Evolutionary conservation across 108 stramenopile species (phyloP).

Genomic region (Nannochloropsis gaditana): DNA sequence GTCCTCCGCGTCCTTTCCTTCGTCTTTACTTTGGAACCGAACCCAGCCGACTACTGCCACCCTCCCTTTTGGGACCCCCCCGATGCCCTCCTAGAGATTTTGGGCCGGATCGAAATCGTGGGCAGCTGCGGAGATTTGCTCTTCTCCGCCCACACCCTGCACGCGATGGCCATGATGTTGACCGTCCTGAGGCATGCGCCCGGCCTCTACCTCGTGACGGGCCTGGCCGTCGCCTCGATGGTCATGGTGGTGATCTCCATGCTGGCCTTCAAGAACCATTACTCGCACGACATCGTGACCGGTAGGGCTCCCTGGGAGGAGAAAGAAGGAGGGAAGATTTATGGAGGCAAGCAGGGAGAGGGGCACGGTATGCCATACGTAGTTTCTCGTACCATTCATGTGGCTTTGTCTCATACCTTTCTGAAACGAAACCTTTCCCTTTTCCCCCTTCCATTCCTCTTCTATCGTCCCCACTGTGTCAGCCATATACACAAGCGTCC

Average conservation of each 20-base stretch:
- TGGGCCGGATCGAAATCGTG: neutral
- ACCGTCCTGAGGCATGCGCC: neutral
- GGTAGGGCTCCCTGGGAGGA: neutral
- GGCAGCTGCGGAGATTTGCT: neutral
- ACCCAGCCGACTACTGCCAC: neutral
- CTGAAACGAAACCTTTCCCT: neutral
- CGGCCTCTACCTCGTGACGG: neutral
- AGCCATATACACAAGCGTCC: neutral
- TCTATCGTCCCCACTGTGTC: neutral
- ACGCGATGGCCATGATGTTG: neutral
- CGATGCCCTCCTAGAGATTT: neutral
- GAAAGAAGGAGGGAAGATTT: too few species aligned
- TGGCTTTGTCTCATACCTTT: too few species aligned
- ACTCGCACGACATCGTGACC: neutral
- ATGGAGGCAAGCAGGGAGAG: too few species aligned
- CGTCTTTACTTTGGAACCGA: neutral
- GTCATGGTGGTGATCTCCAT: neutral
- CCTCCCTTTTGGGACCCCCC: neutral
- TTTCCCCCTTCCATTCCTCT: neutral
- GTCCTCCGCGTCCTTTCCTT: neutral
- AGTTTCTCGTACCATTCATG: too few species aligned
- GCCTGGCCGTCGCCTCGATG: neutral
- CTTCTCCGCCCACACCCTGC: neutral
- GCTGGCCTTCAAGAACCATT: conserved; percentile 19
- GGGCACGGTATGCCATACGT: too few species aligned